These are phyloP conservation scores for Hortaea sp. DNA, from an alignment of 2,329 filamentous ascomycete species.

Conservation along the genomic window DNA sequence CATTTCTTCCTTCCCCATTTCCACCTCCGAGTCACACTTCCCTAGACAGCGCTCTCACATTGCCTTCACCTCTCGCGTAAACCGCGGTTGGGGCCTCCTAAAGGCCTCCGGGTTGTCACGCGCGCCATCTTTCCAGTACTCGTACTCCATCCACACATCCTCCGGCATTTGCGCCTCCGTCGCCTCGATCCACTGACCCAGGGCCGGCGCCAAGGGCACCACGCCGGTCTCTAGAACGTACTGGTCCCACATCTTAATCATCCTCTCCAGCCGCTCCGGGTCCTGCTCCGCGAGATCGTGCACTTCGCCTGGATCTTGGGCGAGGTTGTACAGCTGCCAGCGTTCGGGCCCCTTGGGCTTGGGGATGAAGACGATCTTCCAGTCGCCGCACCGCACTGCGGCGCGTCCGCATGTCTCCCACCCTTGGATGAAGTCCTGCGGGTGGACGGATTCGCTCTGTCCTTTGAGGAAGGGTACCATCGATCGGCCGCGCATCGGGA, in stretches of 20 bases:
- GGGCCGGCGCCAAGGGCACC: conserved; percentile 47
- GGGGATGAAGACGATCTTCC: conserved; percentile 49
- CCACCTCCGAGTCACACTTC: not conserved
- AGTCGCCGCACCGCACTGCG: conserved; percentile 46
- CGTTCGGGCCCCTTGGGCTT: conserved; percentile 45
- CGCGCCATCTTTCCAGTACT: conserved; percentile 51
- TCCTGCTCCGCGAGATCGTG: conserved; percentile 27
- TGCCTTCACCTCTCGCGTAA: conserved; percentile 16
- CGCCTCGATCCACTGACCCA: conserved; percentile 49
- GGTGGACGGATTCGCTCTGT: conserved; percentile 34
- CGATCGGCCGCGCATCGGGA: conserved; percentile 41
- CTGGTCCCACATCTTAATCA: conserved; percentile 47
- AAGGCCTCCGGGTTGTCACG: conserved; percentile 30
- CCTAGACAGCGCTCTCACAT: conserved; percentile 5
- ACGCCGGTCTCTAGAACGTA: conserved; percentile 52
- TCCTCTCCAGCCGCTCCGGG: conserved; percentile 35
- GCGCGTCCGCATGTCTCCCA: conserved; percentile 48
- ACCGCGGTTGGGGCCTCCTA: conserved; percentile 21
- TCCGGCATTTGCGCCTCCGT: conserved; percentile 57
- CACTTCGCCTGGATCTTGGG: conserved; percentile 42
- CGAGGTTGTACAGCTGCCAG: conserved; percentile 49
- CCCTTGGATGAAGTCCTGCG: conserved; percentile 42
- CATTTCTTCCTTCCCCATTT: not conserved
- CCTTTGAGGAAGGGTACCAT: conserved; percentile 35
- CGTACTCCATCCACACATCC: conserved; percentile 56